Percentiles rank a stretch among this genome's conserved stretches.
Conservation (phyloP, 163 green algal genomes). For the Prototheca cutis region DNA sequence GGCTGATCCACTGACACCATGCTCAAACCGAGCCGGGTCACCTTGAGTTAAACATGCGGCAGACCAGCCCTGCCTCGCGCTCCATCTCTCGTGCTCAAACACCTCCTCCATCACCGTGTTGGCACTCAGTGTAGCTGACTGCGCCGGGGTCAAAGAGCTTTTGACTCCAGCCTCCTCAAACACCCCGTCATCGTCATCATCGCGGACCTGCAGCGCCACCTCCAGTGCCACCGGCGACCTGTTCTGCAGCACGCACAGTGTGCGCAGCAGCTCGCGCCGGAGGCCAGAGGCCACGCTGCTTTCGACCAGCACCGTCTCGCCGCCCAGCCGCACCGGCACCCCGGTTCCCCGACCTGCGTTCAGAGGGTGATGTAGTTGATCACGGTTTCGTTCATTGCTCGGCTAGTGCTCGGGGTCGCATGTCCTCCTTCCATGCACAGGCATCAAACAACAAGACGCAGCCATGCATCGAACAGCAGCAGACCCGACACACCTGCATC, state of each 20-base stretch:
- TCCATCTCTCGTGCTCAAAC: conserved; percentile 66
- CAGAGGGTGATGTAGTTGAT: no score
- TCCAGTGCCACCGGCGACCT: conserved; percentile 45
- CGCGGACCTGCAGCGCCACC: conserved; percentile 37
- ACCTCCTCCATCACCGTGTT: conserved; percentile 50
- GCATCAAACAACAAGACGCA: no score
- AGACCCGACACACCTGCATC: no score
- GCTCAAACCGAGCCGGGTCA: conserved; percentile 36
- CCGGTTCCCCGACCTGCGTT: background rate
- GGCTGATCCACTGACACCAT: conserved; percentile 3
- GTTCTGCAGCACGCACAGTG: conserved; percentile 57
- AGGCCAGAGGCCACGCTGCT: conserved; percentile 32
- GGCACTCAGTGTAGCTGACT: background rate
- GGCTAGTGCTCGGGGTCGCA: no score
- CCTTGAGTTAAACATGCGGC: conserved; percentile 32
- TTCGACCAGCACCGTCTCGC: conserved; percentile 47
- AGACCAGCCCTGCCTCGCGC: conserved; percentile 43
- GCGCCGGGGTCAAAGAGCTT: conserved; percentile 9
- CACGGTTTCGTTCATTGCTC: no score
- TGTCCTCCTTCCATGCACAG: no score
- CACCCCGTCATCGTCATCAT: no score
- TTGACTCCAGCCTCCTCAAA: conserved; percentile 30
- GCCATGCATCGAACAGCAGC: no score
- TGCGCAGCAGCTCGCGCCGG: conserved; percentile 48
- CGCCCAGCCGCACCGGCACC: conserved; percentile 36